Conservation (phyloP, 1,284 basidiomycete genomes). For the Rhodotorula sp. region DNA sequence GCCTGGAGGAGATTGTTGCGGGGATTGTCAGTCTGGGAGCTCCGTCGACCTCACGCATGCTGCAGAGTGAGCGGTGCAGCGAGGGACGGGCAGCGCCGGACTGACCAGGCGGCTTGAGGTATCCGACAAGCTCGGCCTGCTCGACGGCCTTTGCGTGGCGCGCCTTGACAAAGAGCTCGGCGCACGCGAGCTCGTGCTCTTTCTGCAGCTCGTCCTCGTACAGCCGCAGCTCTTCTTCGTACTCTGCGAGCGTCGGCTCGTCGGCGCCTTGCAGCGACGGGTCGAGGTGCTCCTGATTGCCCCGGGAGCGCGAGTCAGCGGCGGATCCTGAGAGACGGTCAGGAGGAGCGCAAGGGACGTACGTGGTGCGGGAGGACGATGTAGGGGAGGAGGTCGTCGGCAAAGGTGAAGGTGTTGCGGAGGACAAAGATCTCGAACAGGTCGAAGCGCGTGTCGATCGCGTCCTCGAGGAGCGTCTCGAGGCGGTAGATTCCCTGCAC, state of each 20-base stretch:
- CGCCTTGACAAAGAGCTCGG: conserved; percentile 30
- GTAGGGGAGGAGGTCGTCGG: conserved; percentile 39
- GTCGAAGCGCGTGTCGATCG: conserved; percentile 45
- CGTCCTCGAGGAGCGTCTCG: conserved; percentile 44
- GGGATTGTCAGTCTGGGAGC: too few relatives aligned
- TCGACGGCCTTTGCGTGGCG: conserved; percentile 18
- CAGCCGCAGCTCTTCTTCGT: conserved; percentile 38
- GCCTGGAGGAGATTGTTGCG: too few relatives aligned
- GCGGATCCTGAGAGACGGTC: background rate
- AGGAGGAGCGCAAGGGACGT: background rate
- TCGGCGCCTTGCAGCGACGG: conserved; percentile 24
- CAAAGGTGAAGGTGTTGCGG: conserved; percentile 43
- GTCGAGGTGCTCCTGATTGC: conserved; percentile 28
- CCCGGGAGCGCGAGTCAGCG: background rate
- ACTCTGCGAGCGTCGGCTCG: conserved; percentile 28
- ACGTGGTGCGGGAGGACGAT: conserved; percentile 42
- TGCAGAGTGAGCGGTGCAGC: background rate
- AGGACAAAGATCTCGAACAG: conserved; percentile 45
- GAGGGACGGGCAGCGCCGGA: background rate
- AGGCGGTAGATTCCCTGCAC: conserved; percentile 42
- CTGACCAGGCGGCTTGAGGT: conserved; percentile 31
- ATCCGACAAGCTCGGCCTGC: conserved; percentile 29
- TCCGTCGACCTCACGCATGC: too few relatives aligned
- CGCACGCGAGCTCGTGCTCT: conserved; percentile 25
- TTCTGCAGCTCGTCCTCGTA: conserved; percentile 41